Evolutionary conservation across 768 basidiomycete genomes (phyloP).

Genomic region (Mycena latifolia): DNA sequence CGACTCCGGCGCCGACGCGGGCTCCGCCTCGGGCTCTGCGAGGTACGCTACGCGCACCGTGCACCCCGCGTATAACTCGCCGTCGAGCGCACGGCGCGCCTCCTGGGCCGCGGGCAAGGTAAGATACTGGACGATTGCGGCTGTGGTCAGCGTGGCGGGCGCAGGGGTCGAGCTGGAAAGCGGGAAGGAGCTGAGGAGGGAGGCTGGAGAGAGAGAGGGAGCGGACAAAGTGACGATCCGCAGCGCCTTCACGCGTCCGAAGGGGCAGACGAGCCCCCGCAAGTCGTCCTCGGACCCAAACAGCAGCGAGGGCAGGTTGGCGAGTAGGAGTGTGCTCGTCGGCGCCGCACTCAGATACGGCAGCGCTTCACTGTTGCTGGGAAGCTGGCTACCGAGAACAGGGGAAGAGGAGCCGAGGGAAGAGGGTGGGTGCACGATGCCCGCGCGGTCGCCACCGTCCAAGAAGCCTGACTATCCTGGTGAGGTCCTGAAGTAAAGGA

Average conservation of each 20-base stretch:
- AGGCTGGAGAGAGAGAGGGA: constrained; percentile 39
- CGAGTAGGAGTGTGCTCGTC: constrained; percentile 48
- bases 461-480: constrained; percentile 69
- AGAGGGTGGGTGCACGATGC: constrained; percentile 66
- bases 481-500: constrained; percentile 11
- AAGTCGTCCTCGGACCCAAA: constrained; percentile 34
- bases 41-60: constrained; percentile 31
- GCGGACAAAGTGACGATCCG: constrained; percentile 76
- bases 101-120: constrained; percentile 30
- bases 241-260: constrained; percentile 46
- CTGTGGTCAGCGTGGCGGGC: constrained; percentile 16
- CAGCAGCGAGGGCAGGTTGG: constrained; percentile 34
- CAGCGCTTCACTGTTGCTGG: constrained; percentile 40
- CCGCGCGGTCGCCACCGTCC: constrained; percentile 83
- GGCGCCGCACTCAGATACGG: constrained; percentile 52
- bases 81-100: constrained; percentile 30
- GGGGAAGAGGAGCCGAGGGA: constrained; percentile 43
- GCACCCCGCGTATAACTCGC: constrained; percentile 34
- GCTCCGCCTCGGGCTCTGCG: constrained; percentile 26
- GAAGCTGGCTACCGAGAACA: constrained; percentile 39
- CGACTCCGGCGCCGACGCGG: constrained; percentile 22
- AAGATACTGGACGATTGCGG: constrained; percentile 32
- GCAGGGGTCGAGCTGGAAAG: constrained; percentile 14
- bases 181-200: neutral
- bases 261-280: constrained; percentile 34